Evolutionary conservation across 1,284 basidiomycete species (phyloP), one percentile per base, ranked within the genome.

Genomic region (Tylopilus orsonianus): DNA sequence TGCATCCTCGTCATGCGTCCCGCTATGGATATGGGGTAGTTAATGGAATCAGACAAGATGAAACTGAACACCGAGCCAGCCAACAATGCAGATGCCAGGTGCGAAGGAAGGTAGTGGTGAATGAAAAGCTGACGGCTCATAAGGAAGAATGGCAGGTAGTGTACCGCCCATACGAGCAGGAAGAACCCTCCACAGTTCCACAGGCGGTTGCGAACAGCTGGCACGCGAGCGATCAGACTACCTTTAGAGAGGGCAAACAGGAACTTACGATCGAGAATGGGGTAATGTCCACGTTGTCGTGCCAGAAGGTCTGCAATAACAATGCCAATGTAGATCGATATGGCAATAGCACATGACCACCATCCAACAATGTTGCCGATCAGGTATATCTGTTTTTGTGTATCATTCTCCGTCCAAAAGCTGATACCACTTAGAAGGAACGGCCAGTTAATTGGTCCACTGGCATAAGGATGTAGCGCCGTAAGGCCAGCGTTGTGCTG

Each of bases 121-220:
- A 99, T 76, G 79, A 97, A 97, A 27, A 96, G 79, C 66, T 99
- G 97, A 46, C 97, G 90, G 62, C 81, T 88, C 93, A 99, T 97
- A 29, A 97, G 78, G 85, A 91, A 99, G 81, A 99, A 99, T 10
- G 97, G 97, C 64, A 92, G 75, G 74, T 97, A 99, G 71, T 99
- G 97, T 54, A 90, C 91, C 7, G 82, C 86, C 97, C 97, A 99
- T 9, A 96, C 83, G 32, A 93, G 73, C 44, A 94, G 71, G 80
- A 99, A 98, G 77, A 98, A 97, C 29, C 96, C 93, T 19, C 90
- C 84, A 45, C 93, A 93, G 69, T 97, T 95, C 83, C 94, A 90
- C 23, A 98, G 75, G 37, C 97, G 84, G 64, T 94, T 93, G 44
- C 94, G 90, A 24, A 94, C 83, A 49, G 87, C 93, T 90, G 58